Evolutionary conservation across 768 basidiomycete species (phyloP), one percentile per base, ranked within the genome.

Genomic region (Pluteus cervinus): DNA sequence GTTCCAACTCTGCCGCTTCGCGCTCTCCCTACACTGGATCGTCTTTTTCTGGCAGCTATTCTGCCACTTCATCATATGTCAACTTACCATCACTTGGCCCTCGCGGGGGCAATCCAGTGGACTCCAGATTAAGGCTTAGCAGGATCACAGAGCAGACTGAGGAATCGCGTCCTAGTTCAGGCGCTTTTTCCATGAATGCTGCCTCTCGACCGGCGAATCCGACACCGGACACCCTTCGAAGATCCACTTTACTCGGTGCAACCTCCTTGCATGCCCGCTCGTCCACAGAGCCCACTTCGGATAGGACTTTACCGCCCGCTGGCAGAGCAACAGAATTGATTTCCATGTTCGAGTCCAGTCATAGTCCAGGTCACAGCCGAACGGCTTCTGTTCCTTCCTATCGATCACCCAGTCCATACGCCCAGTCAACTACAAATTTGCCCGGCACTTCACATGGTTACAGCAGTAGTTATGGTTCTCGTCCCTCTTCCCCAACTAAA

Each of bases 71-170:
- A 7, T 73, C 73, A 4, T 70, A 63, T 42, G 58, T 66, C 1
- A 67, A 68, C 11, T 55, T 69, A 15, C 71, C 70, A 5, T 61
- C 63, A 2, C 45, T 63, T 35, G 54, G 55, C 20, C 56, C 56
- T 24, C 62, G 66, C 14, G 50, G 60, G n/a, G 53, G 56, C 30
- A n/a, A n/a, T n/a, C n/a, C n/a, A n/a, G n/a, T n/a, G n/a, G n/a
- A n/a, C n/a, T n/a, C n/a, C n/a, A n/a, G n/a, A n/a, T n/a, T n/a
- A n/a, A 73, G 76, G 7, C 66, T 89, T 14, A 89, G 86, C 51
- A 81, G 74, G 2, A 90, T 90, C 42, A 75, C 85, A 3, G 87
- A 90, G 54, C 73, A 69, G 31, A 86, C 83, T 1, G 87, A 90
- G 58, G 76, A 82, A 22, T 62, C 82, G 1, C 76, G 84, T 20